These are phyloP conservation scores for Ophiosphaerella herpotricha DNA, from an alignment of 2,329 filamentous ascomycete species.

Conservation along the genomic window DNA sequence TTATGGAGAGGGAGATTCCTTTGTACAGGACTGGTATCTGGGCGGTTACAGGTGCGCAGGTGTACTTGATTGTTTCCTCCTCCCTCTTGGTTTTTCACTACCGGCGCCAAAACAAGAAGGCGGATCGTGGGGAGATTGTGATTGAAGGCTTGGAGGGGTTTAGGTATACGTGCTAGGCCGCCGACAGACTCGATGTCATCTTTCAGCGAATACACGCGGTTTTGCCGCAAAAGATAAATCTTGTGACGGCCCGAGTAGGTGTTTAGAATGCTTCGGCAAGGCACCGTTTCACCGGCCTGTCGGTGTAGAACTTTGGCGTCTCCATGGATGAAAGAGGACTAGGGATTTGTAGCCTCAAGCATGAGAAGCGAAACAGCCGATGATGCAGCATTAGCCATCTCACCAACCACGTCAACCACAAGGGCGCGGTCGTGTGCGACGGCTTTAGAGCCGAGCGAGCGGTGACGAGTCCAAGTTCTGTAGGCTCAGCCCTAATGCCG, in stretches of 20 bases:
- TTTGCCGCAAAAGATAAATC: too few species aligned
- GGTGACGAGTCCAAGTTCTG: not conserved
- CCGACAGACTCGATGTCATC: too few species aligned
- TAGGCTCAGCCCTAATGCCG: too few species aligned
- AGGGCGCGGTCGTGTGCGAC: too few species aligned
- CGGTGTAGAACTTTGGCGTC: too few species aligned
- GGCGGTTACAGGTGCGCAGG: slow-evolving; percentile 27
- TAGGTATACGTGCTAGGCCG: slow-evolving; percentile 18
- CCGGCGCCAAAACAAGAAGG: slow-evolving; percentile 15
- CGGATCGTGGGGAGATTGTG: slow-evolving; percentile 15
- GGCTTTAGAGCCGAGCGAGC: not conserved
- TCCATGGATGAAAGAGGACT: too few species aligned
- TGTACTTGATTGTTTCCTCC: slow-evolving; percentile 18
- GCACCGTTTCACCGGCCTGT: too few species aligned
- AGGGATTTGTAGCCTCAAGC: too few species aligned
- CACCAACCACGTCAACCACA: not conserved
- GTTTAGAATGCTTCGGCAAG: too few species aligned
- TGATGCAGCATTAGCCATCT: not conserved
- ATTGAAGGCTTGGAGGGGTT: slow-evolving; percentile 18
- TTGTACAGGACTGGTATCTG: slow-evolving; percentile 30
- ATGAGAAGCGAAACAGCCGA: too few species aligned
- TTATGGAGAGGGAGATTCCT: slow-evolving; percentile 35
- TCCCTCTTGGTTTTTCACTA: slow-evolving; percentile 10
- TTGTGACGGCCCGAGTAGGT: too few species aligned
- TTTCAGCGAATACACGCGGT: too few species aligned